These are phyloP conservation scores for Arachis monticola DNA, from an alignment of 331 rosid genomes.

Conservation along the genomic window DNA sequence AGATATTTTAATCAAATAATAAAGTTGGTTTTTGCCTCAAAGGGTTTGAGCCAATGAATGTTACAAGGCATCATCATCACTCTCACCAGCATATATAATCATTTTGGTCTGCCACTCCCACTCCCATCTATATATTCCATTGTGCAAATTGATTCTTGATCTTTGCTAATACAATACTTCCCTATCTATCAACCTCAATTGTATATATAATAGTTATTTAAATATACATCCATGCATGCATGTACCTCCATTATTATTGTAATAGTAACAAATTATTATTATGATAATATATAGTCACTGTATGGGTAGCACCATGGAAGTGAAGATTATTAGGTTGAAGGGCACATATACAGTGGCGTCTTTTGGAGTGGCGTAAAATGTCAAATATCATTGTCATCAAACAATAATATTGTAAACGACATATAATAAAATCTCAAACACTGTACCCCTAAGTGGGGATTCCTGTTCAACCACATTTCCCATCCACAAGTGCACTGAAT, in stretches of 20 bases:
- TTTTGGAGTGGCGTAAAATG: neutral
- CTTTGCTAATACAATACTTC: no score
- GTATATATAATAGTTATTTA: no score
- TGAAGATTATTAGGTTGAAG: conserved; percentile 12
- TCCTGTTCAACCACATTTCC: conserved; percentile 48
- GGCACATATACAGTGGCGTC: neutral
- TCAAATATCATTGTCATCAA: conserved; percentile 5
- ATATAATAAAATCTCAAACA: neutral
- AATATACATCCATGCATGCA: neutral
- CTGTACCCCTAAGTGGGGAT: conserved; percentile 32
- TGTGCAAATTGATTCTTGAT: conserved; percentile 34
- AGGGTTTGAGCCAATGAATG: conserved; percentile 19
- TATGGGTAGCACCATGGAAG: neutral
- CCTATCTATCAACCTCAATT: no score
- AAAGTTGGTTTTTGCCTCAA: neutral
- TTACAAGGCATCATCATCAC: conserved; percentile 31
- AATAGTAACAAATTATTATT: no score
- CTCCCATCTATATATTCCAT: conserved; percentile 14
- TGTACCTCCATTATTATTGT: conserved; percentile 1
- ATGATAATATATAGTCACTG: neutral
- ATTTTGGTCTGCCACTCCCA: conserved; percentile 60
- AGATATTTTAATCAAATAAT: no score
- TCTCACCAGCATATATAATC: conserved; percentile 35
- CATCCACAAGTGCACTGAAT: conserved; percentile 25
- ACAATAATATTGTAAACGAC: neutral